phyloP scores from a whole-genome alignment of 331 rosid species.

The Erythrophleum ivorense region DNA sequence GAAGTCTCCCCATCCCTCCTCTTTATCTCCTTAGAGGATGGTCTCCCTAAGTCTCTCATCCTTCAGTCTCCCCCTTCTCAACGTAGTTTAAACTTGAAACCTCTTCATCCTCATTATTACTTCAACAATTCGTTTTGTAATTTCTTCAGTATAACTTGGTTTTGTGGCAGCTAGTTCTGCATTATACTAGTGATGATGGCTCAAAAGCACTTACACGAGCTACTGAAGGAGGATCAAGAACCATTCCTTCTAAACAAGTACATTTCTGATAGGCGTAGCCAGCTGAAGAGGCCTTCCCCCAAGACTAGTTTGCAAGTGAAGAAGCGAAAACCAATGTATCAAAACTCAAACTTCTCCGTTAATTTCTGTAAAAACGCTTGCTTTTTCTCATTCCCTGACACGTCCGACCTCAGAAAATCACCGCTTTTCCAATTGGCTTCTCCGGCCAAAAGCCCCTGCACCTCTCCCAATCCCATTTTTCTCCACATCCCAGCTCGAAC shows the following conservation, averaged over 20 bases:
- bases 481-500: constrained; percentile 80
- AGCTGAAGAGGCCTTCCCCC: constrained; percentile 52
- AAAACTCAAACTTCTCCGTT: constrained; percentile 43
- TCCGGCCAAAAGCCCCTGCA: constrained; percentile 54
- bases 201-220: constrained; percentile 66
- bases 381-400: constrained; percentile 55
- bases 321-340: constrained; percentile 55
- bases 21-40: constrained; percentile 26
- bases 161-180: not conserved
- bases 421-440: constrained; percentile 72
- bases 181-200: constrained; percentile 50
- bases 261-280: constrained; percentile 66
- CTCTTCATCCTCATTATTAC: constrained; percentile 41
- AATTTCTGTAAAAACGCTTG: constrained; percentile 68
- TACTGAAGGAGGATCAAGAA: constrained; percentile 84
- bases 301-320: constrained; percentile 49
- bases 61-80: constrained; percentile 15
- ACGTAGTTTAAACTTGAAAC: constrained; percentile 47
- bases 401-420: constrained; percentile 69
- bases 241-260: constrained; percentile 75
- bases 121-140: not conserved
- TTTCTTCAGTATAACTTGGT: not conserved
- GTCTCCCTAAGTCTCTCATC: not conserved
- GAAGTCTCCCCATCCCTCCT: constrained; percentile 57
- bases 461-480: constrained; percentile 62